Percentiles rank a stretch among this genome's conserved stretches.
These are phyloP conservation scores for Phoenix dactylifera DNA, from an alignment of 176 grass and related monocot species.

Conservation along the genomic window DNA sequence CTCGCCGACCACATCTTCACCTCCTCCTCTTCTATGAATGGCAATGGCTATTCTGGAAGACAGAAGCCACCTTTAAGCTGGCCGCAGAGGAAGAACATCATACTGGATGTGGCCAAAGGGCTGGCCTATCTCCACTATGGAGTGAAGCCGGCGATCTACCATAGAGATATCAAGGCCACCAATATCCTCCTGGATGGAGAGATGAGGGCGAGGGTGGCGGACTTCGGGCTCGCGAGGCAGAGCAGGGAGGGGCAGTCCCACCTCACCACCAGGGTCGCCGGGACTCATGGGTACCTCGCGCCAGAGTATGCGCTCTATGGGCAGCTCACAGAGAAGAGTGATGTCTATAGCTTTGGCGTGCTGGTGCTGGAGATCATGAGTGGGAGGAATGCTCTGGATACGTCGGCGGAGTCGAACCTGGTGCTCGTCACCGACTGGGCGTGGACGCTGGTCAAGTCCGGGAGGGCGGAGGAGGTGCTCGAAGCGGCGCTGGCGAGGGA, in stretches of 20 bases:
- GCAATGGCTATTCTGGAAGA: neutral
- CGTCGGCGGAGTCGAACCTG: constrained; percentile 41
- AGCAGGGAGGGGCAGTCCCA: constrained; percentile 90
- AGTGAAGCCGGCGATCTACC: constrained; percentile 82
- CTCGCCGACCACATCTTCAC: constrained; percentile 71
- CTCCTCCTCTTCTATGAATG: neutral
- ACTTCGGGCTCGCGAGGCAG: constrained; percentile 71
- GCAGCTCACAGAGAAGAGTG: constrained; percentile 90
- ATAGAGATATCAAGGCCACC: constrained; percentile 87
- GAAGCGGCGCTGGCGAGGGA: constrained; percentile 19
- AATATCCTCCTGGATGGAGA: constrained; percentile 79
- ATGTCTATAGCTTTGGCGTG: constrained; percentile 97
- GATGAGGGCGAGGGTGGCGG: constrained; percentile 65
- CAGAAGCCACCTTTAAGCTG: constrained; percentile 28
- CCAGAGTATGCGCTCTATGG: constrained; percentile 95
- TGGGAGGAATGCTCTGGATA: constrained; percentile 62
- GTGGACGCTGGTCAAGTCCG: constrained; percentile 60
- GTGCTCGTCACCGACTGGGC: constrained; percentile 92
- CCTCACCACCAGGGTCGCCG: constrained; percentile 84
- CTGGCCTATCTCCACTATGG: constrained; percentile 87
- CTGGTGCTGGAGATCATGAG: constrained; percentile 71
- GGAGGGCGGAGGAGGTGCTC: constrained; percentile 38
- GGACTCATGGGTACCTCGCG: constrained; percentile 92
- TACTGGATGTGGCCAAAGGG: constrained; percentile 75
- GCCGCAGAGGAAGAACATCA: constrained; percentile 43